These are phyloP conservation scores for Colletotrichum abscissum DNA, from an alignment of 2,329 filamentous ascomycete genomes.

Conservation along the genomic window DNA sequence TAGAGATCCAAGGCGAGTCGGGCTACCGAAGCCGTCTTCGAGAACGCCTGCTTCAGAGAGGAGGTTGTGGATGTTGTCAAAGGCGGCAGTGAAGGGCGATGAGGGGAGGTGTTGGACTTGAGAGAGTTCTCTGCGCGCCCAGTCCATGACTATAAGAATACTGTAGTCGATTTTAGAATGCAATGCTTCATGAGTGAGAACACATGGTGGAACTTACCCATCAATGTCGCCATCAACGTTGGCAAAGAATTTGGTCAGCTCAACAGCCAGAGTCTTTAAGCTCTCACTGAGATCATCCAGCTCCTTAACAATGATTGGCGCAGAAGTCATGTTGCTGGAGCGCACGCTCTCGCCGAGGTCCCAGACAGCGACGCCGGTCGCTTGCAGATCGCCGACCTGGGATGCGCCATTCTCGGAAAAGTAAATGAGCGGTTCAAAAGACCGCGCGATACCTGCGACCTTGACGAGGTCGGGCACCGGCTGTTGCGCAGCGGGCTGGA, in stretches of 20 bases:
- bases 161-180: conserved; percentile 50
- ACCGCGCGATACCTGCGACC: conserved; percentile 87
- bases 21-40: conserved; percentile 63
- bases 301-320: conserved; percentile 84
- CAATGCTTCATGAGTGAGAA: conserved; percentile 16
- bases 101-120: conserved; percentile 72
- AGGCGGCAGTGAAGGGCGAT: conserved; percentile 75
- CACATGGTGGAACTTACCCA: conserved; percentile 60
- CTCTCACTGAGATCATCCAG: conserved; percentile 88
- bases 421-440: conserved; percentile 94
- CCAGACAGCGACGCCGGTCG: conserved; percentile 93
- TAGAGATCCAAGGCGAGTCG: conserved; percentile 76
- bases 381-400: conserved; percentile 88
- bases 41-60: conserved; percentile 74
- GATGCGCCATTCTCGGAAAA: conserved; percentile 90
- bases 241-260: conserved; percentile 92
- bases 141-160: conserved; percentile 95
- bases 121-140: conserved; percentile 87
- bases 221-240: conserved; percentile 95
- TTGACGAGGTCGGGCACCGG: conserved; percentile 89
- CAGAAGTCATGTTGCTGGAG: conserved; percentile 90
- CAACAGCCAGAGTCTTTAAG: conserved; percentile 84
- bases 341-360: conserved; percentile 92
- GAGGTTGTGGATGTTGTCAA: conserved; percentile 85
- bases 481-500: conserved; percentile 73